phyloP scores from a whole-genome alignment of 441 rosid species.

The Erodium chrysanthum region DNA sequence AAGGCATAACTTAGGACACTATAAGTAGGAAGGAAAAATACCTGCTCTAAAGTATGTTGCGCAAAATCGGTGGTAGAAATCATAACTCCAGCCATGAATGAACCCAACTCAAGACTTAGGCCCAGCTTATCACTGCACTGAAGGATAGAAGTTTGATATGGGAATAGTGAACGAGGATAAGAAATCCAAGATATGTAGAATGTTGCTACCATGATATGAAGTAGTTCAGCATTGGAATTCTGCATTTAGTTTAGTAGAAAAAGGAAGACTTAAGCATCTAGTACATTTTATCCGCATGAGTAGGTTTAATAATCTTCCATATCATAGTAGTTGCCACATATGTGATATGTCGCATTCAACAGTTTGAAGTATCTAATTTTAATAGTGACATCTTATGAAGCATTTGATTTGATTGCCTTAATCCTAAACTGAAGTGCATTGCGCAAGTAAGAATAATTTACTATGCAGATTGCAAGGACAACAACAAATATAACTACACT shows the following conservation, averaged over 20 bases:
- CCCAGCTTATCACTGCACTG: constrained; percentile 99
- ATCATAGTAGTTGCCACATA: background rate
- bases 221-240: background rate
- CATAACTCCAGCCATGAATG: constrained; percentile 97
- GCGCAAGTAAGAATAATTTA: background rate
- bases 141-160: constrained; percentile 28
- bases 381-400: background rate
- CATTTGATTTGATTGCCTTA: background rate
- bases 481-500: constrained; percentile 3
- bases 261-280: background rate
- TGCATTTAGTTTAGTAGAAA: background rate
- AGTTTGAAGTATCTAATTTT: background rate
- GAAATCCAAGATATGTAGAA: background rate
- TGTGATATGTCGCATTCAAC: background rate
- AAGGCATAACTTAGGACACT: background rate
- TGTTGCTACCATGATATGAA: background rate
- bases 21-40: constrained; percentile 21
- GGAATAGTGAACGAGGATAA: constrained; percentile 11
- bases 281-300: background rate
- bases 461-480: too few relatives aligned
- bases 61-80: constrained; percentile 94
- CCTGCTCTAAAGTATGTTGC: constrained; percentile 96
- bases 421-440: background rate
- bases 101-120: constrained; percentile 95
- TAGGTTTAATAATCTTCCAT: background rate